Conservation (phyloP, 371 early-diverging fungal species). For the Syncephalastrum sp. region DNA sequence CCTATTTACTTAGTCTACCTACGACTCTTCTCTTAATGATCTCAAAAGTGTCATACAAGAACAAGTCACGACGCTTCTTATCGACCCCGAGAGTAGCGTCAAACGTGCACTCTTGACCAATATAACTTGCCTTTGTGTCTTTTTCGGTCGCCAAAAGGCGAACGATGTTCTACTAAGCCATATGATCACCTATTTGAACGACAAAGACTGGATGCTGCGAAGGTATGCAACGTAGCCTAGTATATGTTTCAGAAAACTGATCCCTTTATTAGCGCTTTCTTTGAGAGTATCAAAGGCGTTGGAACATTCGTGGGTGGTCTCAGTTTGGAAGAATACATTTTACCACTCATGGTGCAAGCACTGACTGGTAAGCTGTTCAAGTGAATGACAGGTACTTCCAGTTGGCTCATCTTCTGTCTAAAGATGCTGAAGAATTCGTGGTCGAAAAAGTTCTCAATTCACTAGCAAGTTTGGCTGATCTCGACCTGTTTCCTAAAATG, state of each 20-base stretch:
- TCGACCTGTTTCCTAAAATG: constrained; percentile 82
- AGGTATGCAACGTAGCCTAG: constrained; percentile 40
- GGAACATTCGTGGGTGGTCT: constrained; percentile 84
- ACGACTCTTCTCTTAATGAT: constrained; percentile 73
- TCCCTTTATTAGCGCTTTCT: constrained; percentile 72
- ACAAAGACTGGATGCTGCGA: constrained; percentile 88
- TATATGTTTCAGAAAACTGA: neutral
- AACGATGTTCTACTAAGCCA: constrained; percentile 86
- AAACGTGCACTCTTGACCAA: constrained; percentile 76
- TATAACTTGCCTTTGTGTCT: constrained; percentile 78
- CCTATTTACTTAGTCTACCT: constrained; percentile 52
- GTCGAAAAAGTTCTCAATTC: constrained; percentile 86
- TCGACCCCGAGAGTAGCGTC: constrained; percentile 70
- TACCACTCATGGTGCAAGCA: constrained; percentile 91
- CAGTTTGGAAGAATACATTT: constrained; percentile 86
- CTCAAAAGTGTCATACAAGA: constrained; percentile 76
- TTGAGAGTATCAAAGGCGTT: constrained; percentile 87
- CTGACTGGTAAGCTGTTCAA: constrained; percentile 64
- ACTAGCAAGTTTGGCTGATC: constrained; percentile 76
- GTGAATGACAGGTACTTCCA: neutral
- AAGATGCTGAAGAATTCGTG: constrained; percentile 88
- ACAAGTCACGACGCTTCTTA: constrained; percentile 64
- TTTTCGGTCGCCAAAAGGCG: constrained; percentile 82
- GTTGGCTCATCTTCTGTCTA: neutral
- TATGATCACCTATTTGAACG: constrained; percentile 94